phyloP scores from a whole-genome alignment of 2,329 filamentous ascomycete genomes.

The Fonsecaea monophora region DNA sequence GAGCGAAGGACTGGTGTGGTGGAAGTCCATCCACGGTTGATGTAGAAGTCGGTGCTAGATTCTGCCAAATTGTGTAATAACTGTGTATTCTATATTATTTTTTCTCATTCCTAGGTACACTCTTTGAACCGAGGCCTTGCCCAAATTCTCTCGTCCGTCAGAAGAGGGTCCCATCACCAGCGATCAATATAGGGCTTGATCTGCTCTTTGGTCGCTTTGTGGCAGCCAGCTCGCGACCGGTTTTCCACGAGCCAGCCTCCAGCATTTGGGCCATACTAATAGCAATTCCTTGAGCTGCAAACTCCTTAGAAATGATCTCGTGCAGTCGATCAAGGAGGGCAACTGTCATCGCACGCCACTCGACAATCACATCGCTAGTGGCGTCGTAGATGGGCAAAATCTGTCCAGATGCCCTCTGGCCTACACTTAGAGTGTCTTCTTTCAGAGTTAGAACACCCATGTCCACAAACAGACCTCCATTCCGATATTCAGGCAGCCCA shows the following conservation, averaged over 20 bases:
- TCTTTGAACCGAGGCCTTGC: background rate
- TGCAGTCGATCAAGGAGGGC: conserved; percentile 36
- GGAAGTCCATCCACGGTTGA: too few species aligned
- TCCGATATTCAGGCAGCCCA: conserved; percentile 22
- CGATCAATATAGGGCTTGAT: conserved; percentile 38
- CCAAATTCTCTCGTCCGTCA: conserved; percentile 35
- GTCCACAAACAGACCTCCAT: conserved; percentile 25
- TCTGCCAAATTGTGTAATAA: background rate
- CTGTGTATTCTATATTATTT: background rate
- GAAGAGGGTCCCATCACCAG: conserved; percentile 25
- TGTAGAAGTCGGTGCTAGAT: background rate
- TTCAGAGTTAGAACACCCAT: conserved; percentile 19
- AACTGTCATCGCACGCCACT: conserved; percentile 28
- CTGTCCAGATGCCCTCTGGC: conserved; percentile 14
- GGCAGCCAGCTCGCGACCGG: conserved; percentile 45
- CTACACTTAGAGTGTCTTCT: conserved; percentile 4
- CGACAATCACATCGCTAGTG: conserved; percentile 20
- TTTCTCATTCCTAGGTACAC: background rate
- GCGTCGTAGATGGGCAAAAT: conserved; percentile 15
- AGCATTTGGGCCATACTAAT: conserved; percentile 47
- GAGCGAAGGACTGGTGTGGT: background rate
- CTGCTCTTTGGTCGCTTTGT: conserved; percentile 46
- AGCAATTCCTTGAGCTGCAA: conserved; percentile 51
- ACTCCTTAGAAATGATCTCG: conserved; percentile 44
- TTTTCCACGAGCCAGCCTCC: conserved; percentile 42